Evolutionary conservation across 768 basidiomycete species (phyloP).

Genomic region (Lactifluus hygrophoroides): DNA sequence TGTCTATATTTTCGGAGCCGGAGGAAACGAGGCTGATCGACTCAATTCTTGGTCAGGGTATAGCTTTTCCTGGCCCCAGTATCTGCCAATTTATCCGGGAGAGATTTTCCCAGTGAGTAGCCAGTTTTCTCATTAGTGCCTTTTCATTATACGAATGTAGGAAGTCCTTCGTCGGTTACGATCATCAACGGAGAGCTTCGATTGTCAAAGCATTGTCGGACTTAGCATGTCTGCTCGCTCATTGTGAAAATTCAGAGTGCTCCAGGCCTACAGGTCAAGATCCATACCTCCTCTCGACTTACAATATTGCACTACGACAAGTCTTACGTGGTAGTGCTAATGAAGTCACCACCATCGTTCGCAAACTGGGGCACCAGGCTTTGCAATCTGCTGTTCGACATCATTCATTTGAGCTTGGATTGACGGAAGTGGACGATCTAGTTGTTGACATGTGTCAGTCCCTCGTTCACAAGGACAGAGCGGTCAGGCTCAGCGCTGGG

Average conservation of each 20-base stretch:
- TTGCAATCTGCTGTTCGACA: conserved; percentile 38
- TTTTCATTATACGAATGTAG: neutral
- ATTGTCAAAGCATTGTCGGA: conserved; percentile 7
- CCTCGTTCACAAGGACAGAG: conserved; percentile 14
- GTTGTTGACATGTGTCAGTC: neutral
- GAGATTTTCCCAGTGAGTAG: conserved; percentile 3
- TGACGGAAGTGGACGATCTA: conserved; percentile 4
- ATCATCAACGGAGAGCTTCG: conserved; percentile 2
- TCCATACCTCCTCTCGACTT: conserved; percentile 26
- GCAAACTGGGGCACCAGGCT: conserved; percentile 35
- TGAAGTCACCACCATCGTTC: conserved; percentile 41
- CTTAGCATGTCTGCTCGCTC: conserved; percentile 11
- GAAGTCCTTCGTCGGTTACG: conserved; percentile 1
- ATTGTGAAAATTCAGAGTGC: conserved; percentile 14
- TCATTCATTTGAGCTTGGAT: conserved; percentile 26
- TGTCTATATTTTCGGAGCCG: conserved; percentile 5
- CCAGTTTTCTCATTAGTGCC: neutral
- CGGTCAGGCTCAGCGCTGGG: conserved; percentile 20
- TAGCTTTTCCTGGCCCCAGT: neutral
- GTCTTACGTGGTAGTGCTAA: conserved; percentile 41
- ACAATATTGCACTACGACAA: conserved; percentile 30
- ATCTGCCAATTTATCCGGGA: conserved; percentile 7
- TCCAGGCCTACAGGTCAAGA: conserved; percentile 4
- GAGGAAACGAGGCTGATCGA: neutral
- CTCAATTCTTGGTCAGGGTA: neutral